phyloP scores from a whole-genome alignment of 352 stramenopile species.

The Peronospora belbahrii region DNA sequence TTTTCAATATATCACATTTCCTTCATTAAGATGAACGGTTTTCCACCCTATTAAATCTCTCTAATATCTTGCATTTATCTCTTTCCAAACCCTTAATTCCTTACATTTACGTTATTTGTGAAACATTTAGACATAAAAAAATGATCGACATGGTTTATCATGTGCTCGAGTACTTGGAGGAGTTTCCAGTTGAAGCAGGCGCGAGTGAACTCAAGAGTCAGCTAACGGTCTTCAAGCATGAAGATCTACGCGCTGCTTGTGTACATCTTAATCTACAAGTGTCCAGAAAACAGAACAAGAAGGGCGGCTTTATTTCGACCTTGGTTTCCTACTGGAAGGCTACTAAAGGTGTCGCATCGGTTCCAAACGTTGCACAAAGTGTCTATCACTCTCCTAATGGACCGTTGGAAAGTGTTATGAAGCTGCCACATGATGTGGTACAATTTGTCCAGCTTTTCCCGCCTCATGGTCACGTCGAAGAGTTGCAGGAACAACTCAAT shows the following conservation, averaged over 20 bases:
- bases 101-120: no score
- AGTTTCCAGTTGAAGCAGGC: conserved; percentile 3
- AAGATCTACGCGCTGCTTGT: conserved; percentile 14
- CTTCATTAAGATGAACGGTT: no score
- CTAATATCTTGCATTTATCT: no score
- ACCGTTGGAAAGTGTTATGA: neutral
- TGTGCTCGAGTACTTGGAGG: conserved; percentile 17
- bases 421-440: conserved; percentile 4
- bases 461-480: neutral
- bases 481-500: conserved; percentile 13
- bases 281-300: conserved; percentile 11
- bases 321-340: conserved; percentile 15
- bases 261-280: conserved; percentile 1
- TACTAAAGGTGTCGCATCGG: neutral
- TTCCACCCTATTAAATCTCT: no score
- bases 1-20: no score
- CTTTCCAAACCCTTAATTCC: no score
- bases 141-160: conserved; percentile 12
- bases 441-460: conserved; percentile 16
- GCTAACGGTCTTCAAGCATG: conserved; percentile 11
- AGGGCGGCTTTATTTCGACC: conserved; percentile 7
- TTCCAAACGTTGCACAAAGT: neutral
- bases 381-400: no score
- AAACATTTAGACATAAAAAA: no score
- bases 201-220: conserved; percentile 11